Base-by-base conservation (phyloP, 1,284 basidiomycete genomes). In the Pseudozyma tsukubaensis region DNA sequence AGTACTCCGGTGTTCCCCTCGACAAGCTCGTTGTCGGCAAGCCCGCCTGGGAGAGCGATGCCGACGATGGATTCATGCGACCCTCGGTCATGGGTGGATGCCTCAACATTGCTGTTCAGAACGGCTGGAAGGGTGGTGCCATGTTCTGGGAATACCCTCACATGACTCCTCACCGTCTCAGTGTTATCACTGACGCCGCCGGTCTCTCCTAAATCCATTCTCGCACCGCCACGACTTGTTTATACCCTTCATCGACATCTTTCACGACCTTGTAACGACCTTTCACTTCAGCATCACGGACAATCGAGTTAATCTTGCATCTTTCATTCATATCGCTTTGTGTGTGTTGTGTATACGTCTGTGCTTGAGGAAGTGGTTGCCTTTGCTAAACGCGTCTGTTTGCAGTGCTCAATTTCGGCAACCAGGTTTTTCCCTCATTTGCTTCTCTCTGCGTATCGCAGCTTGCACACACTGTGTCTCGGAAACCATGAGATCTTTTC, bases 1-100 rank as follows among this genome's bases (percentile, higher is more conserved):
- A 86, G 4, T 87, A 85, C 49, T 53, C 61, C 9, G 89, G 89
- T 39, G 87, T 91, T 6, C 78, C 86, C 3, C 79, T 89, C 42
- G 80, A 86, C 79, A 88, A 88, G 83, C 77, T 88, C 42, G 87
- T 89, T 57, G 89, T 91, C 59, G 90, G 90, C 4, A 91, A 91
- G 84, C 90, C 90, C 0, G 90, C 86, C 0, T 78, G 67, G 13
- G 82, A 4, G 40, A 80, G 86, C 9, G 89, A 90, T 76, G 89
- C 89, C 3, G 86, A 59, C 72, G 90, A 87, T 70, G 90, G 90
- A 4, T 90, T 86, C 77, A 89, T 91, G 59, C 82, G 81, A 21
- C 85, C 89, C 3, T 77, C 85, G 0, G 87, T 87, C 0, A 86
- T 91, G 13, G 89, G 90, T 12, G 80, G 79, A 1, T 91, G 90